These are phyloP conservation scores for Hymenoscyphus fraxineus DNA, from an alignment of 2,329 filamentous ascomycete genomes.

Conservation along the genomic window DNA sequence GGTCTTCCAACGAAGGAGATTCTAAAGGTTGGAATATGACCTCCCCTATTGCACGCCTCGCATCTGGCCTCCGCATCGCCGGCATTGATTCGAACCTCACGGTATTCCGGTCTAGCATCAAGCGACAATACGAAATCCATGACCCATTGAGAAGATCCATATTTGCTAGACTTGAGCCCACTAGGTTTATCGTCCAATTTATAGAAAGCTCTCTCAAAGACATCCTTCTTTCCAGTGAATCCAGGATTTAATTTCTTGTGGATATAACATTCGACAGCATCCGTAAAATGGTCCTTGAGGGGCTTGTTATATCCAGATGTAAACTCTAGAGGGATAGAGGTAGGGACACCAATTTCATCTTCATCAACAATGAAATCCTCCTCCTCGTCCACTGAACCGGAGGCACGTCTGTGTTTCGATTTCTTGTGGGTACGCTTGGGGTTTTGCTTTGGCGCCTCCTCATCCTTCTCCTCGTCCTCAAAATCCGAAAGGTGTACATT, in stretches of 20 bases:
- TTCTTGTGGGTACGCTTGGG: slow-evolving; percentile 3
- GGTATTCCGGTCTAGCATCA: slow-evolving; percentile 59
- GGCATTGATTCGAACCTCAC: slow-evolving; percentile 13
- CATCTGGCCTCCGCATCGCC: slow-evolving; percentile 40
- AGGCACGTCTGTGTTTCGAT: slow-evolving; percentile 11
- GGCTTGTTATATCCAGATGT: slow-evolving; percentile 63
- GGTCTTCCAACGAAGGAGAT: slow-evolving; percentile 61
- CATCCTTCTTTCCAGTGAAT: slow-evolving; percentile 58
- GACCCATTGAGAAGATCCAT: slow-evolving; percentile 68
- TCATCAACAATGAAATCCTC: slow-evolving; percentile 60
- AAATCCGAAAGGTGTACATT: slow-evolving; percentile 46
- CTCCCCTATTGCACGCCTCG: slow-evolving; percentile 60
- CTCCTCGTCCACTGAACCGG: slow-evolving; percentile 23
- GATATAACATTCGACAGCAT: slow-evolving; percentile 76
- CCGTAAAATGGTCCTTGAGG: slow-evolving; percentile 67
- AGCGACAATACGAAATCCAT: slow-evolving; percentile 62
- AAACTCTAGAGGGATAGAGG: slow-evolving; percentile 64
- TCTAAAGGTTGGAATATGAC: slow-evolving; percentile 63
- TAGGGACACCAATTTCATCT: slow-evolving; percentile 56
- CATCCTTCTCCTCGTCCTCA: slow-evolving; percentile 43
- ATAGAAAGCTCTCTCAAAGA: slow-evolving; percentile 66
- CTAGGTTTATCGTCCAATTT: slow-evolving; percentile 67
- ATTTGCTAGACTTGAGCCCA: slow-evolving; percentile 66
- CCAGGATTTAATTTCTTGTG: slow-evolving; percentile 72
- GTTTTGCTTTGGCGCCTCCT: slow-evolving; percentile 9